Percentiles rank a stretch among this genome's conserved stretches.
Conservation (phyloP, 2,329 filamentous ascomycete species). For the Aspergillus aculeatus region DNA sequence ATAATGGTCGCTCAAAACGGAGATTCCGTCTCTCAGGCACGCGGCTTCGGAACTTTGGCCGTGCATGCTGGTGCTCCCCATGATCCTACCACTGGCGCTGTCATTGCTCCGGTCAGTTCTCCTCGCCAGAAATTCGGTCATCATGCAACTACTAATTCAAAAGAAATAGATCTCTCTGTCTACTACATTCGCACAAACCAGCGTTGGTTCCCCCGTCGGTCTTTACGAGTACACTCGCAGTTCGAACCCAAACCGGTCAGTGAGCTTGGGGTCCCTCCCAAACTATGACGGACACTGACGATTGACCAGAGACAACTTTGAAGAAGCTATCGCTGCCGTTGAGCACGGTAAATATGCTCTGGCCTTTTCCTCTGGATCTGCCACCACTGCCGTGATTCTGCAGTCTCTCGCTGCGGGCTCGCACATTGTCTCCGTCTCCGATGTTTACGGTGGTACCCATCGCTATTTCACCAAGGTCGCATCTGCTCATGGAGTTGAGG, state of each 20-base stretch:
- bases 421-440: conserved; percentile 93
- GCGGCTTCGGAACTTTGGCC: conserved; percentile 86
- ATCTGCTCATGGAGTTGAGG: conserved; percentile 86
- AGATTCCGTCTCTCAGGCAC: conserved; percentile 64
- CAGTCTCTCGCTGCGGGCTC: conserved; percentile 88
- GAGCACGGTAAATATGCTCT: conserved; percentile 91
- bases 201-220: conserved; percentile 83
- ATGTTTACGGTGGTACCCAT: conserved; percentile 97
- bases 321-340: conserved; percentile 83
- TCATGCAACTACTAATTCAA: conserved; percentile 1
- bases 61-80: conserved; percentile 91
- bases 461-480: conserved; percentile 99
- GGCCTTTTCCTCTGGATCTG: conserved; percentile 90
- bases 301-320: conserved; percentile 73
- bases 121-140: not conserved
- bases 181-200: conserved; percentile 90
- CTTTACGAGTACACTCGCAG: conserved; percentile 90
- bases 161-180: conserved; percentile 77
- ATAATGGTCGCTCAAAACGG: conserved; percentile 31
- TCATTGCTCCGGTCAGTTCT: conserved; percentile 73
- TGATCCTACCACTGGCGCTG: conserved; percentile 87
- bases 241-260: conserved; percentile 80
- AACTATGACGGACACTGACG: conserved; percentile 11
- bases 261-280: not conserved
- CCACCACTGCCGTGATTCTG: conserved; percentile 87